Evolutionary conservation across 305 asterid species (phyloP).

Genomic region (Fraxinus dipetala): DNA sequence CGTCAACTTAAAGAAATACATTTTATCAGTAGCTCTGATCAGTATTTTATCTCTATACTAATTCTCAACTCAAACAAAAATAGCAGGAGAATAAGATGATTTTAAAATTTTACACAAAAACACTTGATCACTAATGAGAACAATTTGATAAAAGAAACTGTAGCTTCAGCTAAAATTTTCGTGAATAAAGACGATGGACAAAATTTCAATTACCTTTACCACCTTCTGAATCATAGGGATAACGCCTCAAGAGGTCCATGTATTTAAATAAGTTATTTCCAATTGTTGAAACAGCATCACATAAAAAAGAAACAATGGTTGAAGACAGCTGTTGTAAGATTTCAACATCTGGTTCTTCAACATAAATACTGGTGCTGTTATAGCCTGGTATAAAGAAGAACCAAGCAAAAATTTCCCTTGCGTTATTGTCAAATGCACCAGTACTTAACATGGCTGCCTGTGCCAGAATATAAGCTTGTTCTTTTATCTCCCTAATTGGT

Average conservation of each 20-base stretch:
- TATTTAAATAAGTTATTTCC: slow-evolving; percentile 78
- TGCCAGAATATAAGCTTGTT: slow-evolving; percentile 76
- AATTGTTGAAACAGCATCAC: slow-evolving; percentile 77
- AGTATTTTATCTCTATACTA: not conserved
- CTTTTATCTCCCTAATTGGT: slow-evolving; percentile 53
- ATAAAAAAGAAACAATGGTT: slow-evolving; percentile 61
- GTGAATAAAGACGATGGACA: not conserved
- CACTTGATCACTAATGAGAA: not conserved
- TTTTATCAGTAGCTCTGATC: not conserved
- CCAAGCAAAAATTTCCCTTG: slow-evolving; percentile 76
- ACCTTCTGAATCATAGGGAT: slow-evolving; percentile 7
- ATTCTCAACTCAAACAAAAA: not conserved
- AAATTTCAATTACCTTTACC: not conserved
- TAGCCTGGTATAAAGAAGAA: slow-evolving; percentile 85
- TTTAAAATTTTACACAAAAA: not conserved
- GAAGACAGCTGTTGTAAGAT: slow-evolving; percentile 63
- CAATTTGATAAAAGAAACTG: not conserved
- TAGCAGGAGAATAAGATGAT: not conserved
- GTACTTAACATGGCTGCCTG: slow-evolving; percentile 82
- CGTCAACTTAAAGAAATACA: not conserved
- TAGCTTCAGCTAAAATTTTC: not conserved
- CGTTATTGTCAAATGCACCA: slow-evolving; percentile 83
- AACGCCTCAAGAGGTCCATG: slow-evolving; percentile 54
- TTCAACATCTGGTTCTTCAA: slow-evolving; percentile 44
- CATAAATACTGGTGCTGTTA: slow-evolving; percentile 29